Evolutionary conservation across 208 protist genomes (phyloP), one percentile per base, ranked within the genome.

Genomic region (Crithidia sp.): DNA sequence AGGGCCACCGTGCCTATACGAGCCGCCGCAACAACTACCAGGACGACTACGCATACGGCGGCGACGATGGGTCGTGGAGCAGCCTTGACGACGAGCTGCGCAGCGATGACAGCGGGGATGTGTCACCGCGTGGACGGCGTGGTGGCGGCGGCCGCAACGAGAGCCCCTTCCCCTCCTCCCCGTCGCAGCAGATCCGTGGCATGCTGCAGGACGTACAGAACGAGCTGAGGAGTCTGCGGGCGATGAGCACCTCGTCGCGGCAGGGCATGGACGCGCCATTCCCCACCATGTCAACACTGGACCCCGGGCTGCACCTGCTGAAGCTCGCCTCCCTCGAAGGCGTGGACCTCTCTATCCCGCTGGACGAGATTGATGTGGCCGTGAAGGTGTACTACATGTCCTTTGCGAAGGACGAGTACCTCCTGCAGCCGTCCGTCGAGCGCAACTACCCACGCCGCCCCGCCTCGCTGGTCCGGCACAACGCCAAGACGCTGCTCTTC

Each of bases 361-460:
- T 90, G 37, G 63, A 79, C 47, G 85, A 88, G 19, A 28, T 94
- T 16, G 68, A 86, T 19, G 61, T 92, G 13, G 50, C 47, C 0
- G 62, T 90, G 40, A 86, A 88, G 57, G 49, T 74, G 17, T 95
- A 95, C 74, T 81, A 87, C 60, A 77, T 95, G 73, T 83, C 85
- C 43, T 71, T 76, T 39, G 71, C 70, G 19, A 57, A 67, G n/a
- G 69, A 78, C 14, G 76, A 85, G 56, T 87, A 81, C 17, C 59
- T 90, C 40, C 72, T 92, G 44, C 73, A 91, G 63, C 82, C 81
- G 43, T 67, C 77, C 10, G 17, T 72, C 19, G 67, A 84, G 61
- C 81, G 77, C 61, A 56, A 52, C 7, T 90, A 85, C 65, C 19
- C 63, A 5, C 57, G 59, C 28, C 54, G n/a, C 14, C 77, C 79